Evolutionary conservation across 495 filamentous ascomycete species (phyloP).

Genomic region (Neurospora terricola): DNA sequence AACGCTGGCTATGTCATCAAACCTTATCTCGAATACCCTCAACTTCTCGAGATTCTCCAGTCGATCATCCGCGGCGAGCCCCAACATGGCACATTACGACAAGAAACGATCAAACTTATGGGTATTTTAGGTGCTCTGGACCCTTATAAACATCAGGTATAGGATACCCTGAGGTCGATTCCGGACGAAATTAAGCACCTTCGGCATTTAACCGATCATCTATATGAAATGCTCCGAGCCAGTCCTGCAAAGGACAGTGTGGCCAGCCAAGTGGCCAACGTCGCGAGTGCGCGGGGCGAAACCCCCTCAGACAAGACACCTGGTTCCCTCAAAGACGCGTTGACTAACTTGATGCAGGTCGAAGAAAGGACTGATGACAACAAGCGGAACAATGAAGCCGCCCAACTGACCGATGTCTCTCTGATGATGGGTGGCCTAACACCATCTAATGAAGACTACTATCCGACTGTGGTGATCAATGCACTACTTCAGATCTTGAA

Average conservation of each 20-base stretch:
- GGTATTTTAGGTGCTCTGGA: slow-evolving; percentile 94
- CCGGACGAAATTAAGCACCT: neutral
- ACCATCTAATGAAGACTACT: slow-evolving; percentile 94
- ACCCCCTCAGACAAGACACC: slow-evolving; percentile 3
- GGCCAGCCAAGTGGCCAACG: neutral
- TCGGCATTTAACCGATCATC: neutral
- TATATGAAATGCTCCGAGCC: neutral
- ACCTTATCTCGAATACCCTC: slow-evolving; percentile 87
- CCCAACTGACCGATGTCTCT: slow-evolving; percentile 78
- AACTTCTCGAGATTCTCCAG: slow-evolving; percentile 82
- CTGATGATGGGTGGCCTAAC: slow-evolving; percentile 97
- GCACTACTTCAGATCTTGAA: slow-evolving; percentile 84
- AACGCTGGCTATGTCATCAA: slow-evolving; percentile 97
- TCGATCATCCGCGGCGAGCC: slow-evolving; percentile 87
- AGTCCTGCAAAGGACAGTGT: neutral
- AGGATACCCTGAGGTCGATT: slow-evolving; percentile 2
- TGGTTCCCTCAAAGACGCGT: neutral
- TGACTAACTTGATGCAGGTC: slow-evolving; percentile 30
- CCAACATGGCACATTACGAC: slow-evolving; percentile 65
- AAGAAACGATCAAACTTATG: slow-evolving; percentile 91
- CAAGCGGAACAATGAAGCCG: slow-evolving; percentile 53
- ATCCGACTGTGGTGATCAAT: slow-evolving; percentile 95
- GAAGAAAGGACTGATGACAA: slow-evolving; percentile 29
- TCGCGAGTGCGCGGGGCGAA: neutral
- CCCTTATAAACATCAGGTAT: slow-evolving; percentile 86